Percentiles rank a stretch among this genome's conserved stretches.
Evolutionary conservation across 805 yeast species (phyloP).

Genomic region (Hyphopichia homilentoma): DNA sequence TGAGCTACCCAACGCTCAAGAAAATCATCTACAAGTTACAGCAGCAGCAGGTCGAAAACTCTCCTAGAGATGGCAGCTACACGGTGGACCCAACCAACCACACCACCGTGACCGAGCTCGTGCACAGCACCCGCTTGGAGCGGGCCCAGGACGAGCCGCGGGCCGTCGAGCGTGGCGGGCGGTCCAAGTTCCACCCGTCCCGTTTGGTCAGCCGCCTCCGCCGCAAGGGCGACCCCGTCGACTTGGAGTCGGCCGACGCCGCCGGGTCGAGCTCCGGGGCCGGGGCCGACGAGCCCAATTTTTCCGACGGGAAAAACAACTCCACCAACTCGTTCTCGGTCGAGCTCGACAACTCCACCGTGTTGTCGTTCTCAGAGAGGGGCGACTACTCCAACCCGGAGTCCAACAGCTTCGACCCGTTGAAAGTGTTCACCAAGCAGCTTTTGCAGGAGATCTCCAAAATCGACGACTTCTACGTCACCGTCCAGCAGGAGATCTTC

Average conservation of each 20-base stretch:
- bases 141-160: not conserved
- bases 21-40: conserved; percentile 55
- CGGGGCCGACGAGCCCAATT: conserved; percentile 1
- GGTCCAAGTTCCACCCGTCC: conserved; percentile 3
- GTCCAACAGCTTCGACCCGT: conserved; percentile 17
- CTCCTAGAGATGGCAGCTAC: conserved; percentile 22
- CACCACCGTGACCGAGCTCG: conserved; percentile 26
- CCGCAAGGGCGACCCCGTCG: conserved; percentile 1
- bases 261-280: conserved; percentile 1
- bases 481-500: conserved; percentile 45
- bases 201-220: conserved; percentile 7
- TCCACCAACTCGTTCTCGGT: conserved; percentile 10
- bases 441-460: conserved; percentile 47
- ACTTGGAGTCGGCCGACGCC: conserved; percentile 1
- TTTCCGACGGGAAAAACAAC: conserved; percentile 5
- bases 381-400: conserved; percentile 6
- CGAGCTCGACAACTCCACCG: conserved; percentile 16
- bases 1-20: conserved; percentile 48
- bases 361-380: conserved; percentile 10
- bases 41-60: conserved; percentile 26
- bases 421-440: conserved; percentile 43
- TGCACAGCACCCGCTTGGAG: conserved; percentile 7
- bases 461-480: conserved; percentile 49
- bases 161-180: not conserved
- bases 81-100: conserved; percentile 13